Evolutionary conservation across 345 rosid genomes (phyloP).

Genomic region (Eucalyptus cloeziana): DNA sequence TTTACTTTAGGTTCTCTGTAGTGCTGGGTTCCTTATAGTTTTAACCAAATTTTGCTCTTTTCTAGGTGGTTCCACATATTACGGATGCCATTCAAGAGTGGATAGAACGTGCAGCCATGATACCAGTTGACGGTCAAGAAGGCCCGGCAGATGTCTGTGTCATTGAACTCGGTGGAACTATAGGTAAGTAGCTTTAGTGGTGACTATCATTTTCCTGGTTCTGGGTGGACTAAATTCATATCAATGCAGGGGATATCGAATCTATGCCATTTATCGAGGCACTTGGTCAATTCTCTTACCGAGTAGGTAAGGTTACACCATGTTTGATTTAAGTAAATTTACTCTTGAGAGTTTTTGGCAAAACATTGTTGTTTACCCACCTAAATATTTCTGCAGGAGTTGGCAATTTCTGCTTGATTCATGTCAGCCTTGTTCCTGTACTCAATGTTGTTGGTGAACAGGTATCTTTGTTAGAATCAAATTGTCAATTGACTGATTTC

Average conservation of each 20-base stretch:
- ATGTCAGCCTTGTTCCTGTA: slow-evolving; percentile 98
- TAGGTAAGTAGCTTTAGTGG: slow-evolving; percentile 32
- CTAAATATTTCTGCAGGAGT: slow-evolving; percentile 30
- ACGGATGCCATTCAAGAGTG: slow-evolving; percentile 95
- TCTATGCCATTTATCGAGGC: slow-evolving; percentile 98
- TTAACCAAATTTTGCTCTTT: not conserved
- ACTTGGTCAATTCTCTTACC: slow-evolving; percentile 82
- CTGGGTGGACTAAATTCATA: not conserved
- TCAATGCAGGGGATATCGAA: slow-evolving; percentile 82
- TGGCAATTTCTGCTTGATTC: slow-evolving; percentile 89
- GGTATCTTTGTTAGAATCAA: slow-evolving; percentile 15
- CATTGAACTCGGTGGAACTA: slow-evolving; percentile 95
- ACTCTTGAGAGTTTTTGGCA: not conserved
- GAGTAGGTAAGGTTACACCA: slow-evolving; percentile 49
- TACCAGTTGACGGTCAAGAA: slow-evolving; percentile 83
- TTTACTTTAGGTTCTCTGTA: not conserved
- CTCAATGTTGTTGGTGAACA: slow-evolving; percentile 94
- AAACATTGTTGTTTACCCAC: not conserved
- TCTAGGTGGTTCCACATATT: slow-evolving; percentile 89
- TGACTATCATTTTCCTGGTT: not conserved
- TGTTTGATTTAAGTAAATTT: not conserved
- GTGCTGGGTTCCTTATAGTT: not conserved
- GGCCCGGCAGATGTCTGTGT: slow-evolving; percentile 94
- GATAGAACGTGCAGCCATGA: slow-evolving; percentile 74
- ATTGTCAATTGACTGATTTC: not conserved